Evolutionary conservation across 2,329 filamentous ascomycete genomes (phyloP).

Genomic region (Mycosphaerelloides madeirae): DNA sequence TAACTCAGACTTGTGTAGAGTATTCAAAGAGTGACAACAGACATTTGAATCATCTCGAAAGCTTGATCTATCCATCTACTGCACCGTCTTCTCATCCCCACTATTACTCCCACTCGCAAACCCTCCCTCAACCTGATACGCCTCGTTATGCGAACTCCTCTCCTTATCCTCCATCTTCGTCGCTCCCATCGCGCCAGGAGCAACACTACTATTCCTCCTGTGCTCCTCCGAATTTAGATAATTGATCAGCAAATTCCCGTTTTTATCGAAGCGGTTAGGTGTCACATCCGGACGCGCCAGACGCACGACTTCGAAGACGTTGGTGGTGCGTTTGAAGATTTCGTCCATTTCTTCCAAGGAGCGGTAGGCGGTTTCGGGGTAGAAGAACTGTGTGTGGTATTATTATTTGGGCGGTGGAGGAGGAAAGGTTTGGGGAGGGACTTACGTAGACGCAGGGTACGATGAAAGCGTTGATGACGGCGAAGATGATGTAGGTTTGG

Average conservation of each 20-base stretch:
- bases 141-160: conserved; percentile 12
- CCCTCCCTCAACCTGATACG: conserved; percentile 7
- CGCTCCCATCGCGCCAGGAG: conserved; percentile 1
- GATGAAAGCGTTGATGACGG: conserved; percentile 59
- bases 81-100: conserved; percentile 13
- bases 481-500: conserved; percentile 62
- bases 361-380: conserved; percentile 59
- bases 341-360: conserved; percentile 63
- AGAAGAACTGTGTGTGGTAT: conserved; percentile 19
- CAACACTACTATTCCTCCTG: conserved; percentile 12
- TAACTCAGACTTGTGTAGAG: too few species aligned
- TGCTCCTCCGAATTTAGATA: conserved; percentile 38
- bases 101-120: conserved; percentile 9
- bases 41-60: too few species aligned
- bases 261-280: conserved; percentile 54
- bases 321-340: conserved; percentile 56
- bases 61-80: too few species aligned
- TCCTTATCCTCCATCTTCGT: conserved; percentile 15
- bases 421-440: background rate
- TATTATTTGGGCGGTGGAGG: conserved; percentile 14
- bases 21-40: too few species aligned
- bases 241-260: conserved; percentile 51
- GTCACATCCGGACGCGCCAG: conserved; percentile 45
- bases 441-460: conserved; percentile 40
- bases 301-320: conserved; percentile 44